A percentile compares a stretch with the other conserved stretches of the same genome.
phyloP scores from a whole-genome alignment of 805 yeast genomes.

The Brettanomyces custersianus region DNA sequence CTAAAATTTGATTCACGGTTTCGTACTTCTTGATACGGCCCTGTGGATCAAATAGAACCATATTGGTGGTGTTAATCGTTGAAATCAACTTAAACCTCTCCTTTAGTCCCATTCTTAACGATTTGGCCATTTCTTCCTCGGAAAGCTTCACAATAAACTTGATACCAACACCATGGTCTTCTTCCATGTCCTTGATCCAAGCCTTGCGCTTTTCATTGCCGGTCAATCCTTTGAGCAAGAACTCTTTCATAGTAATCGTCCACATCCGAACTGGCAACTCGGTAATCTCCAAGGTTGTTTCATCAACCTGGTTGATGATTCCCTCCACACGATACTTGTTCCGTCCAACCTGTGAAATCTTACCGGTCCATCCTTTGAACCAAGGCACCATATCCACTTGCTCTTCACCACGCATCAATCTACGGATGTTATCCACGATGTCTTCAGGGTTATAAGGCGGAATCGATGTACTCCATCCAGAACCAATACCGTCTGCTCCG shows the following conservation, averaged over 20 bases:
- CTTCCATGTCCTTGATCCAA: conserved; percentile 93
- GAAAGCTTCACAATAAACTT: conserved; percentile 69
- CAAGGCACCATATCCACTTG: conserved; percentile 76
- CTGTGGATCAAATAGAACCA: conserved; percentile 91
- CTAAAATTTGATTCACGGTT: conserved; percentile 63
- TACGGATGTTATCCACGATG: conserved; percentile 63
- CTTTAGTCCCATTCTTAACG: conserved; percentile 65
- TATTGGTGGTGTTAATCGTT: conserved; percentile 64
- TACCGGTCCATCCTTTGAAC: conserved; percentile 94
- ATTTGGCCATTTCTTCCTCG: conserved; percentile 76
- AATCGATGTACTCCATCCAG: conserved; percentile 95
- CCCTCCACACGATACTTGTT: conserved; percentile 76
- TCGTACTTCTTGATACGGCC: conserved; percentile 84
- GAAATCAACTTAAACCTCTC: conserved; percentile 76
- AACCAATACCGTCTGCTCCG: conserved; percentile 97
- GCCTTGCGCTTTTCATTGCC: conserved; percentile 68
- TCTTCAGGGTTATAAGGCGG: conserved; percentile 88
- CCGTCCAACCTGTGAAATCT: conserved; percentile 50
- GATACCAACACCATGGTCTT: conserved; percentile 80
- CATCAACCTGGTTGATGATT: conserved; percentile 70
- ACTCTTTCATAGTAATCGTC: conserved; percentile 88
- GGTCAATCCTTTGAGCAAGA: conserved; percentile 58
- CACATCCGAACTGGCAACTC: conserved; percentile 90
- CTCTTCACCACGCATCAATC: conserved; percentile 65
- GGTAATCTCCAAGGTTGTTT: conserved; percentile 74